Base-by-base conservation (phyloP, 129 eudicot species). In the Tanacetum coccineum region DNA sequence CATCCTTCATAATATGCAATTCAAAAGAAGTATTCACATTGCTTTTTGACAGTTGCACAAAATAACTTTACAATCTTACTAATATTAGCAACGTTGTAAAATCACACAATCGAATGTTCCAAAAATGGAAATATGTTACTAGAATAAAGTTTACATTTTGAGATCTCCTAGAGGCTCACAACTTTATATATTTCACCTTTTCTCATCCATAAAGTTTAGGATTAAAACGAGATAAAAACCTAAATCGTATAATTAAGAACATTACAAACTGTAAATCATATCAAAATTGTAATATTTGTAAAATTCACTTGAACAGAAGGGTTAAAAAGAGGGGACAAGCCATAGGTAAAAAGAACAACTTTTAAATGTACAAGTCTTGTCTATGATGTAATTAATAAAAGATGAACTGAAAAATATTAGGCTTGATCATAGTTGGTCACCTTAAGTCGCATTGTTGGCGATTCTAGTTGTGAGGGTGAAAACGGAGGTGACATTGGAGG, bases 381-480 rank as follows among this genome's bases (percentile, higher is more conserved):
- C 76, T 72, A 80, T 71, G 53, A 55, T 30, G 68, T 75, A 56
- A 71, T 70, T 14, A 67, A 71, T 48, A 70, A 65, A 58, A 73
- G 45, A 62, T n/a, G 19, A 49, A 52, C 30, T 62, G 19, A 70
- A 68, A 66, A 45, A 32, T 72, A 78, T 72, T 69, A 68, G 76
- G 73, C 59, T 73, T 69, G 64, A 66, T 75, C 87, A 48, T 62
- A 25, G 74, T 69, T 69, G 78, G 79, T 69, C 74, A 77, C 78
- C 73, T 78, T 78, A 77, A 79, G 85, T 52, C 82, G 77, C 74
- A 83, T 81, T 4, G 85, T 81, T 40, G 96, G 96, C 39, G 96
- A 89, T 3, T 81, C 82, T 49, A 75, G 78, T 30, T 82, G 71
- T 25, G 85, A 70, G 22, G 88, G 84, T 2, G 90, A 79, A 60